These are phyloP conservation scores for Toxicodendron radicans DNA, from an alignment of 345 rosid species.

Conservation along the genomic window DNA sequence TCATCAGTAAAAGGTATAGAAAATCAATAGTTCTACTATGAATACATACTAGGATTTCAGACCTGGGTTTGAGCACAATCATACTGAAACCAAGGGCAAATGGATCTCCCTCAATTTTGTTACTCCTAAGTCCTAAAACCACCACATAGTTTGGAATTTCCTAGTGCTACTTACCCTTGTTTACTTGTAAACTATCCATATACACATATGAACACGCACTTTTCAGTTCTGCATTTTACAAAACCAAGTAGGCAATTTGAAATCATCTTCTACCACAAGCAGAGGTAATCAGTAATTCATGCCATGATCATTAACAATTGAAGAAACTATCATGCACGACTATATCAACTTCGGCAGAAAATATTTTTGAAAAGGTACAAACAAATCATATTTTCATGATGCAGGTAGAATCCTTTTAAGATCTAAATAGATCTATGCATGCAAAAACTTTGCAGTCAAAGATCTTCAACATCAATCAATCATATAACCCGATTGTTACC, in stretches of 20 bases:
- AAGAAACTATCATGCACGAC: neutral
- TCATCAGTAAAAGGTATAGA: neutral
- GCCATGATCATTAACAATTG: neutral
- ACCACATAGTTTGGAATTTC: neutral
- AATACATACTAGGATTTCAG: neutral
- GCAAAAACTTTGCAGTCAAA: neutral
- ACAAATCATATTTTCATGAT: neutral
- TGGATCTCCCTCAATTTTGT: neutral
- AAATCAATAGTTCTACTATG: neutral
- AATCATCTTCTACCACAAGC: neutral
- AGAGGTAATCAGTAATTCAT: neutral
- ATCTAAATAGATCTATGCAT: neutral
- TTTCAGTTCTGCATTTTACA: neutral
- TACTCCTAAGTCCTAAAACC: neutral
- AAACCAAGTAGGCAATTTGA: neutral
- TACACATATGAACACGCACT: neutral
- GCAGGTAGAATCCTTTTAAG: neutral
- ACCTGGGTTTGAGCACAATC: neutral
- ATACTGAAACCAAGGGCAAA: neutral
- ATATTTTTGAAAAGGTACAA: neutral
- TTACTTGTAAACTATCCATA: neutral
- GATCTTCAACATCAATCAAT: neutral
- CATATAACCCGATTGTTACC: constrained; percentile 33
- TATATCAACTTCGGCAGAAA: neutral
- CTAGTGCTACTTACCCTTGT: neutral